These are phyloP conservation scores for Nicotiana paniculata DNA, from an alignment of 257 asterid species.

Conservation along the genomic window DNA sequence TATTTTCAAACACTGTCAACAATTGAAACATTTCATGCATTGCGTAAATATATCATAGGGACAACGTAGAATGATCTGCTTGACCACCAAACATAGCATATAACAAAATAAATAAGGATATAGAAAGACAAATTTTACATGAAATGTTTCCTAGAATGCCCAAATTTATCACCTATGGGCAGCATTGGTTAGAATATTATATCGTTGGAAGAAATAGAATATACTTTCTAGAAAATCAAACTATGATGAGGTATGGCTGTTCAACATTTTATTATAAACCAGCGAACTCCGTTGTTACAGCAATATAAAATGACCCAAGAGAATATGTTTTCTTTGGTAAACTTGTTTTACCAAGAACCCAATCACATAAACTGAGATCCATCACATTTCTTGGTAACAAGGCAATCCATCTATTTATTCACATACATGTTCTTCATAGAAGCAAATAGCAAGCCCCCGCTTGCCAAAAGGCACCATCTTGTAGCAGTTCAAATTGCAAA, in stretches of 20 bases:
- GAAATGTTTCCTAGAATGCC: neutral
- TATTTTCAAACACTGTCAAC: neutral
- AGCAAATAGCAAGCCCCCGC: constrained; percentile 4
- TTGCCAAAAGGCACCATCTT: neutral
- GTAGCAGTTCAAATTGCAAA: neutral
- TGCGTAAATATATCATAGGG: neutral
- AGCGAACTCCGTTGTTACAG: neutral
- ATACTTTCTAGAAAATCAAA: neutral
- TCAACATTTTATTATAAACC: neutral
- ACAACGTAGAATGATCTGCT: neutral
- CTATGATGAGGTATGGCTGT: neutral
- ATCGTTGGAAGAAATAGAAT: neutral
- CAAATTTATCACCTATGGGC: neutral
- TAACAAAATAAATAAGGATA: neutral
- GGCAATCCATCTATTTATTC: neutral
- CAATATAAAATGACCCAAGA: neutral
- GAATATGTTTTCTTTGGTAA: neutral
- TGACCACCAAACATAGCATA: neutral
- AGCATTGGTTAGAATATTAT: neutral
- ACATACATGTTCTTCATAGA: neutral
- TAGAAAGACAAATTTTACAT: neutral
- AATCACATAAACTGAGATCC: neutral
- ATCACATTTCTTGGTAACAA: neutral
- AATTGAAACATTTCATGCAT: neutral
- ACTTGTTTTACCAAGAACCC: neutral